phyloP scores from a whole-genome alignment of 495 filamentous ascomycete species.

The Penicillium alfredii region DNA sequence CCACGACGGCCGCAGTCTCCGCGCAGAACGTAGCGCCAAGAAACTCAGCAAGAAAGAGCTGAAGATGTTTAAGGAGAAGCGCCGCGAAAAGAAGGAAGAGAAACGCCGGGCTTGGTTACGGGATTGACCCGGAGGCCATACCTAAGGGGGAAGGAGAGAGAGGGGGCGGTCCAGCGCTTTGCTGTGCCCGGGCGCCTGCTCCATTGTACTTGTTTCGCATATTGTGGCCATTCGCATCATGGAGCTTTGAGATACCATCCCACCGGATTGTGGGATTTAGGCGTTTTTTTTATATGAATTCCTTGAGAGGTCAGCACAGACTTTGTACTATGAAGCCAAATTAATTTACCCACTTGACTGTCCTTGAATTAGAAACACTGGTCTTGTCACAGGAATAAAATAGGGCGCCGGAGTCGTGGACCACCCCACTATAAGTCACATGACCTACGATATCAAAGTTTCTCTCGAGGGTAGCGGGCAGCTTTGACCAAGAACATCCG shows the following conservation, averaged over 20 bases:
- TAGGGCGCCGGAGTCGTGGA: too few relatives aligned
- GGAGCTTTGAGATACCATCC: conserved; percentile 15
- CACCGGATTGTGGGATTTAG: conserved; percentile 14
- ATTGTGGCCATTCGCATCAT: conserved; percentile 14
- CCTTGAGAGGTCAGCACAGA: conserved; percentile 2
- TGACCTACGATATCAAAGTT: conserved; percentile 25
- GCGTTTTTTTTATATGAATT: too few relatives aligned
- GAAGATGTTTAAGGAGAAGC: conserved; percentile 68
- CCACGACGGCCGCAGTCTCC: conserved; percentile 86
- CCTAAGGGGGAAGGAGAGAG: too few relatives aligned
- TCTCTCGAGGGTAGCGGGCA: conserved; percentile 17
- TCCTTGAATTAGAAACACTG: too few relatives aligned
- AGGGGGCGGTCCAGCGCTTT: too few relatives aligned
- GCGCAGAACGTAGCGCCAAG: conserved; percentile 80
- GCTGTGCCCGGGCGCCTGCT: too few relatives aligned
- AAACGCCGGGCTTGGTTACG: conserved; percentile 86
- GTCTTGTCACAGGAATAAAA: too few relatives aligned
- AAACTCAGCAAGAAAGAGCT: conserved; percentile 81
- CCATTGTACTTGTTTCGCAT: conserved; percentile 9
- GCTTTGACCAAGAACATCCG: conserved; percentile 6
- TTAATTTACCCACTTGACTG: too few relatives aligned
- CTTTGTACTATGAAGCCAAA: conserved; percentile 14
- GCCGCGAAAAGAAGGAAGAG: conserved; percentile 85
- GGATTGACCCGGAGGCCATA: conserved; percentile 51
- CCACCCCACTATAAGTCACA: conserved; percentile 21